Percentiles rank a stretch among this genome's conserved stretches.
phyloP scores from a whole-genome alignment of 352 stramenopile genomes.

The Phytopythium litorale region DNA sequence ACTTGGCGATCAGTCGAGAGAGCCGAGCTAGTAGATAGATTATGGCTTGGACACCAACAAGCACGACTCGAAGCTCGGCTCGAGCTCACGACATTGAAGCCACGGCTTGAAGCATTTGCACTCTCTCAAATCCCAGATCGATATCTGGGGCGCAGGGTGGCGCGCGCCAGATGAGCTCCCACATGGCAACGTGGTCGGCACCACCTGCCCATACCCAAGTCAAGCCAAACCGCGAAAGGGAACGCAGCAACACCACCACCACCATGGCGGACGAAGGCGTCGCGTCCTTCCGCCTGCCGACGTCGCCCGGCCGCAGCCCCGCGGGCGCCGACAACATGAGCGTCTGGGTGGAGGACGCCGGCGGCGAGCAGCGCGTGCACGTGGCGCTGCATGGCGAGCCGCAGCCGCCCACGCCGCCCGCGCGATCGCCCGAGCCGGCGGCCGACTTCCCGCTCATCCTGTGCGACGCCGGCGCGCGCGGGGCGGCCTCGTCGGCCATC shows the following conservation, averaged over 20 bases:
- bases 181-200: neutral
- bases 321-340: slow-evolving; percentile 45
- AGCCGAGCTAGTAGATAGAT: too few species aligned
- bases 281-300: slow-evolving; percentile 61
- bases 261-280: slow-evolving; percentile 20
- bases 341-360: slow-evolving; percentile 48
- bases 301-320: slow-evolving; percentile 52
- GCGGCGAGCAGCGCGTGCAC: slow-evolving; percentile 46
- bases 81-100: too few species aligned
- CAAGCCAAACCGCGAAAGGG: neutral
- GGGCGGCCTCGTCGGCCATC: slow-evolving; percentile 38
- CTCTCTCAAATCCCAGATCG: neutral
- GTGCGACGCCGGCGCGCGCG: slow-evolving; percentile 21
- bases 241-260: neutral
- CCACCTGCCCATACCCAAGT: neutral
- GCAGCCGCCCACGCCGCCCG: neutral
- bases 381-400: slow-evolving; percentile 22
- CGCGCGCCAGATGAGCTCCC: neutral
- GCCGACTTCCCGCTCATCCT: slow-evolving; percentile 62
- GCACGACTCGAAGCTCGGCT: too few species aligned
- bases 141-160: neutral
- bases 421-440: neutral
- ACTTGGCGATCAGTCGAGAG: too few species aligned
- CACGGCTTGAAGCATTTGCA: too few species aligned
- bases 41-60: too few species aligned